Conservation (phyloP, 1,284 basidiomycete species). For the Ustilago hordei region DNA sequence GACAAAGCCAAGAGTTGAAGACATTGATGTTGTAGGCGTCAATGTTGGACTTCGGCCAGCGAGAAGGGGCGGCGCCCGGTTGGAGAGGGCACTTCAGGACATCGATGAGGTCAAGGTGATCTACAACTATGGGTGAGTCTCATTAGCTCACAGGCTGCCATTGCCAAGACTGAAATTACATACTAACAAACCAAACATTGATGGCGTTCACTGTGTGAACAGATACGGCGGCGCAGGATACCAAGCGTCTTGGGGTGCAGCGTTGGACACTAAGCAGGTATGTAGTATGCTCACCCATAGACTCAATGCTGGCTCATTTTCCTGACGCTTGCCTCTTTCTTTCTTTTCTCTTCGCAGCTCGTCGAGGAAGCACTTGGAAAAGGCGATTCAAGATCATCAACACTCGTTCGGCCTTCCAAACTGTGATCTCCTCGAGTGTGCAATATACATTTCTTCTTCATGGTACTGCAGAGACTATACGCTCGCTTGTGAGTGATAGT, state of each 20-base stretch:
- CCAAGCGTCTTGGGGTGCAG: slow-evolving; percentile 63
- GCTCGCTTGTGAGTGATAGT: background rate
- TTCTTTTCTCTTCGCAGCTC: slow-evolving; percentile 11
- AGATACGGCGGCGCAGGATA: slow-evolving; percentile 57
- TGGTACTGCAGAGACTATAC: background rate
- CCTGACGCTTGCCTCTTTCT: background rate
- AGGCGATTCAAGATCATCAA: background rate
- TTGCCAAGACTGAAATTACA: too few species aligned
- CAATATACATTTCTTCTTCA: background rate
- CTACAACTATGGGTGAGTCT: slow-evolving; percentile 37
- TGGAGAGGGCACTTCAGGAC: slow-evolving; percentile 32
- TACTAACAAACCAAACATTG: background rate
- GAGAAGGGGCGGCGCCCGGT: slow-evolving; percentile 45
- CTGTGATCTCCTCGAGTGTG: background rate
- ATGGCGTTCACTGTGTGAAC: background rate
- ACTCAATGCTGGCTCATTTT: background rate
- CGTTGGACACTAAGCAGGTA: slow-evolving; percentile 44
- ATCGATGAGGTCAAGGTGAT: slow-evolving; percentile 37
- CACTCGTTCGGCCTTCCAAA: background rate
- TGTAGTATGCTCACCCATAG: background rate
- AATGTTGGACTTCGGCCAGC: slow-evolving; percentile 60
- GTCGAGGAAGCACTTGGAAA: slow-evolving; percentile 27
- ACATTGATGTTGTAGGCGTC: slow-evolving; percentile 47
- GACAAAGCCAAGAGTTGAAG: slow-evolving; percentile 22
- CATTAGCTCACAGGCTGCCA: background rate